Evolutionary conservation across 345 rosid species (phyloP).

Genomic region (Rubroshorea leprosula): DNA sequence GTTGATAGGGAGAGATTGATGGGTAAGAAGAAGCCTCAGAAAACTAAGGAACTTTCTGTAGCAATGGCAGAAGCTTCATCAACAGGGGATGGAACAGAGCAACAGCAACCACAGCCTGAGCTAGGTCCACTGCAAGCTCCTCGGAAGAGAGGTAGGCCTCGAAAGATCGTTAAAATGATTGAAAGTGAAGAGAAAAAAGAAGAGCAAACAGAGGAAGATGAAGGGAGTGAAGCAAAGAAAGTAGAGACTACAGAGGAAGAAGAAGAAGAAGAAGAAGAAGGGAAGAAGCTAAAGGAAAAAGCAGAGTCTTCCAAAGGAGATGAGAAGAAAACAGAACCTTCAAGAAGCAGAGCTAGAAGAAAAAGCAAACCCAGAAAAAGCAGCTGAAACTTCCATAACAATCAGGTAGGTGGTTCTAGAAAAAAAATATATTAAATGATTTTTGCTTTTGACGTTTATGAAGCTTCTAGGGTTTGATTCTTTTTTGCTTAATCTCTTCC

Average conservation of each 20-base stretch:
- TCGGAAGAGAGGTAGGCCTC: slow-evolving; percentile 83
- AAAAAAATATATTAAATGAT: not conserved
- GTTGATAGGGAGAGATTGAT: slow-evolving; percentile 21
- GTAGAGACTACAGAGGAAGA: slow-evolving; percentile 23
- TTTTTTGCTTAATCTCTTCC: not conserved
- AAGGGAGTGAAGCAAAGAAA: slow-evolving; percentile 26
- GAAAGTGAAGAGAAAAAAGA: slow-evolving; percentile 26
- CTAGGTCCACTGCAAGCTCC: slow-evolving; percentile 34
- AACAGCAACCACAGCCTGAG: slow-evolving; percentile 21
- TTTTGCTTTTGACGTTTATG: not conserved
- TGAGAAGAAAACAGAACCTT: slow-evolving; percentile 21
- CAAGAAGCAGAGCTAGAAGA: slow-evolving; percentile 55
- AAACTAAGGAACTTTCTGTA: slow-evolving; percentile 63
- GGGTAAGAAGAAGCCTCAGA: slow-evolving; percentile 76
- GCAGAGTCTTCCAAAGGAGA: slow-evolving; percentile 19
- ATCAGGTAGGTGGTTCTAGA: not conserved
- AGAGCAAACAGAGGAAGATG: too few species aligned
- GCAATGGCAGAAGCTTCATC: slow-evolving; percentile 59
- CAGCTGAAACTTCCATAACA: slow-evolving; percentile 30
- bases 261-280: slow-evolving; percentile 18
- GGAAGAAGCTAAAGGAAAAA: slow-evolving; percentile 18
- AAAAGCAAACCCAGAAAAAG: slow-evolving; percentile 85
- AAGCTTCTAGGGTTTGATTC: slow-evolving; percentile 10
- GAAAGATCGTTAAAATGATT: slow-evolving; percentile 45
- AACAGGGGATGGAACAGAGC: slow-evolving; percentile 21